These are phyloP conservation scores for Beauveria asiatica DNA, from an alignment of 2,329 filamentous ascomycete species.

Conservation along the genomic window DNA sequence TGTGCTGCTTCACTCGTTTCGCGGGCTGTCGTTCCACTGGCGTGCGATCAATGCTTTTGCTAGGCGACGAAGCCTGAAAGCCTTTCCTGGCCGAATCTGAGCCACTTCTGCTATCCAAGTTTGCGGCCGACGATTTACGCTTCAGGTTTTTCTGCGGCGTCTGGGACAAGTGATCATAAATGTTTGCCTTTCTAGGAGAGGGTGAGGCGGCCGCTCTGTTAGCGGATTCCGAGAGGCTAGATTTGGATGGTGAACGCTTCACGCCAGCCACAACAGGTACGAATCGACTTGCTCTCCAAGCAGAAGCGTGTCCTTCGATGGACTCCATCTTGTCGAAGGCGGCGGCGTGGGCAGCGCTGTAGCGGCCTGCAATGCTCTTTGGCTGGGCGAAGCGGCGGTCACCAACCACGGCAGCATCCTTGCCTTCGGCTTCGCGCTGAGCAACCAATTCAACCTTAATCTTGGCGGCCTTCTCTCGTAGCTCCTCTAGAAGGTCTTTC, in stretches of 20 bases:
- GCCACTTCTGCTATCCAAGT: constrained; percentile 20
- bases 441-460: constrained; percentile 62
- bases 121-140: constrained; percentile 24
- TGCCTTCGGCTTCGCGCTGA: constrained; percentile 47
- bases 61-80: constrained; percentile 15
- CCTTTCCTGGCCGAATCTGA: constrained; percentile 20
- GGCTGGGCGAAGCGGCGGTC: constrained; percentile 69
- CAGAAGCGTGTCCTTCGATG: constrained; percentile 77
- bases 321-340: constrained; percentile 98
- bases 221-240: constrained; percentile 42
- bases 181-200: background rate
- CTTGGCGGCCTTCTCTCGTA: constrained; percentile 61
- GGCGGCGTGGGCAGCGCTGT: constrained; percentile 76
- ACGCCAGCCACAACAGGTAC: constrained; percentile 35
- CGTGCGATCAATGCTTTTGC: constrained; percentile 15
- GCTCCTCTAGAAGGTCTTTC: constrained; percentile 53
- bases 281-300: constrained; percentile 54
- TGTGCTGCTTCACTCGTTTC: constrained; percentile 64
- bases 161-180: constrained; percentile 16
- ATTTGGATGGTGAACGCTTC: constrained; percentile 38
- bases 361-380: constrained; percentile 69
- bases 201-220: constrained; percentile 41
- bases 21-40: constrained; percentile 31
- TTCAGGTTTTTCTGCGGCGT: constrained; percentile 27
- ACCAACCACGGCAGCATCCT: constrained; percentile 26